These are phyloP conservation scores for Fusarium caatingaense DNA, from an alignment of 2,329 filamentous ascomycete species.

Conservation along the genomic window DNA sequence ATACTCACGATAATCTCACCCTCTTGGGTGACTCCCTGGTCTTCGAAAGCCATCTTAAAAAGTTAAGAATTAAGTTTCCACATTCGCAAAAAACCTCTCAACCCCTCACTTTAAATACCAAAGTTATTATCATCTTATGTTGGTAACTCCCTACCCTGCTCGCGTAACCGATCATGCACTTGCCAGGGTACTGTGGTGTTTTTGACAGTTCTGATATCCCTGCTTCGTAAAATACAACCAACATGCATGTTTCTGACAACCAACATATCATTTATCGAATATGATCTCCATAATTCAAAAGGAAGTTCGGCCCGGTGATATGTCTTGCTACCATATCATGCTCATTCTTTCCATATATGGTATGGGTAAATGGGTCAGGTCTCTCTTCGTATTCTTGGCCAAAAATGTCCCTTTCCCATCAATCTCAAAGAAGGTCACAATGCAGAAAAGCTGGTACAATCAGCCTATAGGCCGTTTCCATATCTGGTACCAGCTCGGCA, in stretches of 20 bases:
- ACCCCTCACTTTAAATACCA: background rate
- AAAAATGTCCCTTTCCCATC: too few species aligned
- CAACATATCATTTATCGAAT: background rate
- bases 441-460: too few species aligned
- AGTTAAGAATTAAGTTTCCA: accelerated
- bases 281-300: background rate
- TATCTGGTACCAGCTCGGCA: too few species aligned
- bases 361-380: too few species aligned
- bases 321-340: background rate
- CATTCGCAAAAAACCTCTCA: background rate
- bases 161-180: background rate
- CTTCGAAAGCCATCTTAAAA: background rate
- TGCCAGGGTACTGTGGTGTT: background rate
- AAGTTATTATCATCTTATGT: background rate
- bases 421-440: too few species aligned
- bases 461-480: too few species aligned
- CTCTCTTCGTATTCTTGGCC: too few species aligned
- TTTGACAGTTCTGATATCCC: background rate
- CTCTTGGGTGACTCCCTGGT: background rate
- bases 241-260: background rate
- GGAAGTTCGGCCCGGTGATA: background rate
- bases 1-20: background rate
- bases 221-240: background rate
- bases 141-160: background rate
- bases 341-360: too few species aligned